Conservation (phyloP, 176 grass and related monocot species). For the Avena eriantha region DNA sequence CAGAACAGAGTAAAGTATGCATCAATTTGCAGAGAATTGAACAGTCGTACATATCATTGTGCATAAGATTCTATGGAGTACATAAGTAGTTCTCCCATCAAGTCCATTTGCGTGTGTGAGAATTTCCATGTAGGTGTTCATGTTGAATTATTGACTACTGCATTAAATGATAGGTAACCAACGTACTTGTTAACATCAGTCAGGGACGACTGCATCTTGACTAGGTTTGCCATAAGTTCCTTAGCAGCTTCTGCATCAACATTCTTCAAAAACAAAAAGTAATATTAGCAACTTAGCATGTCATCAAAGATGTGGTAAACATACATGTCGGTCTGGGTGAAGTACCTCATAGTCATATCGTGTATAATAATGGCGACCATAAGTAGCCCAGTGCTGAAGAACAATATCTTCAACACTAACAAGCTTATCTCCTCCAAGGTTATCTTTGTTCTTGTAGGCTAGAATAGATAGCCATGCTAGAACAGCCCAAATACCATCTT, state of each 20-base stretch:
- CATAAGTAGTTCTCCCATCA: neutral
- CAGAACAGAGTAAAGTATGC: neutral
- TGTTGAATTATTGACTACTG: neutral
- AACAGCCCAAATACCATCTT: constrained; percentile 99
- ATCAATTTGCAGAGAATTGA: neutral
- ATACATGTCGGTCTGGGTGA: neutral
- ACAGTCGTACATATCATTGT: neutral
- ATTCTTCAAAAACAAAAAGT: constrained; percentile 70
- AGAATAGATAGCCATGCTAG: constrained; percentile 98
- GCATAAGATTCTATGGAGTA: neutral
- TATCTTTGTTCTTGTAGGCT: constrained; percentile 95
- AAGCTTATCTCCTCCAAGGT: constrained; percentile 82
- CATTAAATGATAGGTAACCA: neutral
- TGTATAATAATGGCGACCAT: constrained; percentile 99
- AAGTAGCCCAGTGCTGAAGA: constrained; percentile 84
- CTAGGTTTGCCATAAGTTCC: constrained; percentile 82
- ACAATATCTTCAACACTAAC: constrained; percentile 94
- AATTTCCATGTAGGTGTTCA: constrained; percentile 4
- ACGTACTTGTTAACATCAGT: constrained; percentile 91
- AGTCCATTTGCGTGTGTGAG: neutral
- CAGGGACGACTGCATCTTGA: constrained; percentile 79
- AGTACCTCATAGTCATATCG: constrained; percentile 98
- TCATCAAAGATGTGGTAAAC: neutral
- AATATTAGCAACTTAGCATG: constrained; percentile 22
- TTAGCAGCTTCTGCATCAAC: constrained; percentile 90